These are phyloP conservation scores for Colletotrichum tanaceti DNA, from an alignment of 2,329 filamentous ascomycete species.

Conservation along the genomic window DNA sequence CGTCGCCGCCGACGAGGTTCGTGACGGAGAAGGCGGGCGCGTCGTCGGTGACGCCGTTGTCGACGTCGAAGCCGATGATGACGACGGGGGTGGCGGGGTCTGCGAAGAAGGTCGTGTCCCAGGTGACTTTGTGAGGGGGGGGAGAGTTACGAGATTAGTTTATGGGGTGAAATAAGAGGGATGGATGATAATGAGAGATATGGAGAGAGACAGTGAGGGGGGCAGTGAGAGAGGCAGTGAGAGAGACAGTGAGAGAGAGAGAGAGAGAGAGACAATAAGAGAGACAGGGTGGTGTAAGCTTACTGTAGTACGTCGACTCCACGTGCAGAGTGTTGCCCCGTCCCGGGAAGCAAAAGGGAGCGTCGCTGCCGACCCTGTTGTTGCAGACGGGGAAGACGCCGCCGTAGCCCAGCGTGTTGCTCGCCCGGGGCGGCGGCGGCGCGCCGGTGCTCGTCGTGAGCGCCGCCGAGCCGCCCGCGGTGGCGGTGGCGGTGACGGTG, in stretches of 20 bases:
- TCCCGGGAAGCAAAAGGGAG: conserved; percentile 51
- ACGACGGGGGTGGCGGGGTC: conserved; percentile 40
- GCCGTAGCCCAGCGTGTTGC: conserved; percentile 43
- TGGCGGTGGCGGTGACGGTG: conserved; percentile 45
- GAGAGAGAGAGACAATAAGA: too few species aligned
- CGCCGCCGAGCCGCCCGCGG: conserved; percentile 37
- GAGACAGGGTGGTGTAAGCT: conserved; percentile 36
- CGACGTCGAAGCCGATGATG: conserved; percentile 41
- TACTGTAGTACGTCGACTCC: conserved; percentile 51
- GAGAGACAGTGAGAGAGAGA: too few species aligned
- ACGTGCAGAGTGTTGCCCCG: conserved; percentile 46
- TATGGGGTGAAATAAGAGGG: background rate
- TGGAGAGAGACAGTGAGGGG: too few species aligned
- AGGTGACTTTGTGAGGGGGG: conserved; percentile 47
- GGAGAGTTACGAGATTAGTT: background rate
- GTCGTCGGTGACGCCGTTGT: conserved; percentile 33
- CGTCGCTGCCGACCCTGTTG: conserved; percentile 43
- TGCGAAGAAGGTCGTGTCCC: conserved; percentile 47
- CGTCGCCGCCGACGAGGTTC: conserved; percentile 43
- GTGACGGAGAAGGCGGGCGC: conserved; percentile 40
- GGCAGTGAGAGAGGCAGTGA: too few species aligned
- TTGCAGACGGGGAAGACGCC: conserved; percentile 48
- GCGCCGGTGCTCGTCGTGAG: conserved; percentile 48
- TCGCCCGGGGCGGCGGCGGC: conserved; percentile 49
- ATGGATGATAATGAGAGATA: too few species aligned